Percentiles rank a stretch among this genome's conserved stretches.
Evolutionary conservation across 2,329 filamentous ascomycete species (phyloP).

Genomic region (Penicillium brevicompactum): DNA sequence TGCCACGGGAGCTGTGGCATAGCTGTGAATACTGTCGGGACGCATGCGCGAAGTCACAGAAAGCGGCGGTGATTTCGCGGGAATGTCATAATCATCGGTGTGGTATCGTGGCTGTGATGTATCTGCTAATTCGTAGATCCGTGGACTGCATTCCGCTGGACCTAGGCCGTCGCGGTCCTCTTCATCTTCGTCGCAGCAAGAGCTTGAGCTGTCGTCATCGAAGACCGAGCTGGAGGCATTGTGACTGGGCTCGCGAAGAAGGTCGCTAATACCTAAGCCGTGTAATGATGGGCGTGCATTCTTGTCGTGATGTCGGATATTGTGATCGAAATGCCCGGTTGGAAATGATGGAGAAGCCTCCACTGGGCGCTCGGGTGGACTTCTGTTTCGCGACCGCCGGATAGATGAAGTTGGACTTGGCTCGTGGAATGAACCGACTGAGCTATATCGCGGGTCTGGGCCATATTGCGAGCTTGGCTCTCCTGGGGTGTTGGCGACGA

Average conservation of each 20-base stretch:
- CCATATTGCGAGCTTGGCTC: slow-evolving; percentile 7
- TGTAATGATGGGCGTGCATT: background rate
- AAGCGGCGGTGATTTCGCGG: slow-evolving; percentile 38
- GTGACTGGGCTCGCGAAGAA: background rate
- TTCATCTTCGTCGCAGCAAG: slow-evolving; percentile 29
- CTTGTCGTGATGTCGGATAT: slow-evolving; percentile 26
- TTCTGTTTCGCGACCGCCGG: slow-evolving; percentile 2
- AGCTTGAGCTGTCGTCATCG: slow-evolving; percentile 13
- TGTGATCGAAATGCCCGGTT: slow-evolving; percentile 35
- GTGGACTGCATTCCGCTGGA: slow-evolving; percentile 2
- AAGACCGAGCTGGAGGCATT: background rate
- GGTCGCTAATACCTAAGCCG: slow-evolving; percentile 19
- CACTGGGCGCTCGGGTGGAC: background rate
- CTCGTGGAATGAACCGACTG: slow-evolving; percentile 5
- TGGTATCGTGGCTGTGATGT: slow-evolving; percentile 10
- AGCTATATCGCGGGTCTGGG: slow-evolving; percentile 16
- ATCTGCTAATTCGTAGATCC: slow-evolving; percentile 11
- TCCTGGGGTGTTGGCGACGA: slow-evolving; percentile 12
- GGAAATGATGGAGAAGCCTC: slow-evolving; percentile 17
- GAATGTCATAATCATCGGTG: slow-evolving; percentile 24
- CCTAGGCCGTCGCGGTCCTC: slow-evolving; percentile 21
- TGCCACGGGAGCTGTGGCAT: slow-evolving; percentile 26
- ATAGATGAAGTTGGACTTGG: background rate
- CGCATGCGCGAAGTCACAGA: slow-evolving; percentile 43
- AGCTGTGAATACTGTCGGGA: slow-evolving; percentile 36